These are phyloP conservation scores for Cryphonectria radicalis DNA, from an alignment of 2,329 filamentous ascomycete genomes.

Conservation along the genomic window DNA sequence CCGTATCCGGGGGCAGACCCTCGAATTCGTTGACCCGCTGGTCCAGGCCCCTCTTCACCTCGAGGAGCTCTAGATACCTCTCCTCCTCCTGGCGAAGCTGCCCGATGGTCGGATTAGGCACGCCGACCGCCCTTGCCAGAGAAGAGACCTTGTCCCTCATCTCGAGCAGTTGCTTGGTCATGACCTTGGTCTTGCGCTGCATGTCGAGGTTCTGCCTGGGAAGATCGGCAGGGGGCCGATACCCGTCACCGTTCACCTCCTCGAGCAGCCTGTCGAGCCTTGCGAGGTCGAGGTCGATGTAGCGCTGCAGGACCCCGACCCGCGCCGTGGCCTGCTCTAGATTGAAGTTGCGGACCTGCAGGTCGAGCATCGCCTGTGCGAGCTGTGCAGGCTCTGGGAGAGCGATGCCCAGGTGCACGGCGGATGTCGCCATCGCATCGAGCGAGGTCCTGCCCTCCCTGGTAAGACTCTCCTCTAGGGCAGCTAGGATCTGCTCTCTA, in stretches of 20 bases:
- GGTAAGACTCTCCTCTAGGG: conserved; percentile 59
- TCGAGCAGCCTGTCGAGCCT: conserved; percentile 45
- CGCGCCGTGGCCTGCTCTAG: conserved; percentile 60
- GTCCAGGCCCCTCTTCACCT: conserved; percentile 63
- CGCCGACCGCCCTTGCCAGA: conserved; percentile 40
- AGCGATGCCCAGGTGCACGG: conserved; percentile 54
- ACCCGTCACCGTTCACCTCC: conserved; percentile 50
- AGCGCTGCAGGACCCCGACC: conserved; percentile 58
- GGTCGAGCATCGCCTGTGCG: conserved; percentile 55
- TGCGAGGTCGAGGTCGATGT: conserved; percentile 57
- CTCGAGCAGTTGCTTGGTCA: conserved; percentile 69
- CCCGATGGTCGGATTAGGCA: conserved; percentile 56
- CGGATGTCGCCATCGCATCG: conserved; percentile 59
- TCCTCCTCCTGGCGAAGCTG: conserved; percentile 62
- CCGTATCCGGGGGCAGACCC: conserved; percentile 72
- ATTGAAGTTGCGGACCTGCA: conserved; percentile 58
- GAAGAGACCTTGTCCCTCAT: conserved; percentile 59
- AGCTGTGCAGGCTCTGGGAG: conserved; percentile 54
- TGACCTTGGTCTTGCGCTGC: conserved; percentile 70
- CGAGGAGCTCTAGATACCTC: conserved; percentile 60
- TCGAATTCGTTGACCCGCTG: conserved; percentile 67
- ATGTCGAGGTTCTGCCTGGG: conserved; percentile 75
- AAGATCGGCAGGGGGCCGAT: conserved; percentile 61
- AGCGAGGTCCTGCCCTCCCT: conserved; percentile 60
- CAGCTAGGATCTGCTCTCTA: conserved; percentile 51